These are phyloP conservation scores for Fistulifera solaris DNA, from an alignment of 108 stramenopile genomes.

Conservation along the genomic window DNA sequence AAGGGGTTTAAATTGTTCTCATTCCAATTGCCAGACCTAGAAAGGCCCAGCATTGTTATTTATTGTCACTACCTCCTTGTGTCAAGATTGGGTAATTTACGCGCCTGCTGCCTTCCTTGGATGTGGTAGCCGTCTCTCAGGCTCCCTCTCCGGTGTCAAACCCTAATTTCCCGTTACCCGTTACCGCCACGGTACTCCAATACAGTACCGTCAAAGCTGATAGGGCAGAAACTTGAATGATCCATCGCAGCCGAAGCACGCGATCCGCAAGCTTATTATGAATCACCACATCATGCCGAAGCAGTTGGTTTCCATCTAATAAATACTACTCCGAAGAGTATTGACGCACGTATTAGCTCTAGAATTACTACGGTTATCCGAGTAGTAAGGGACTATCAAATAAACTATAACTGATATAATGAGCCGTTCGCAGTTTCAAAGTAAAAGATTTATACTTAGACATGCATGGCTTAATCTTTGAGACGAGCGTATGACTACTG, in stretches of 20 bases:
- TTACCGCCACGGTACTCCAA: conserved; percentile 95
- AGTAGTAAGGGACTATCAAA: conserved; percentile 98
- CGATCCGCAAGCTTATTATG: conserved; percentile 93
- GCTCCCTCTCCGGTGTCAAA: too few relatives aligned
- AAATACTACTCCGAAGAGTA: conserved; percentile 84
- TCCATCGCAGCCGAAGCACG: conserved; percentile 76
- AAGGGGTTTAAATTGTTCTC: too few relatives aligned
- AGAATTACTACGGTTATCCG: conserved; percentile 98
- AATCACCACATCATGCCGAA: conserved; percentile 88
- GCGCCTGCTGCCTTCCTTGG: too few relatives aligned
- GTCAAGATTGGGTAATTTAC: too few relatives aligned
- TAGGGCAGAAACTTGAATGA: conserved; percentile 97
- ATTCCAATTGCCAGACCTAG: too few relatives aligned
- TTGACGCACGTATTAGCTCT: conserved; percentile 96
- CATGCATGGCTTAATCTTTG: conserved; percentile 99
- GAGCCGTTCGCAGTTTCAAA: conserved; percentile 93
- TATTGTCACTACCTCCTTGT: too few relatives aligned
- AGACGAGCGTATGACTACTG: conserved; percentile 99
- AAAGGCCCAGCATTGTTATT: too few relatives aligned
- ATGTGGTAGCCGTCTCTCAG: too few relatives aligned
- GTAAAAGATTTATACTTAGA: conserved; percentile 96
- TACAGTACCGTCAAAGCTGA: conserved; percentile 96
- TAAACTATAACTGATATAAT: conserved; percentile 99
- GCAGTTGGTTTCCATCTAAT: conserved; percentile 95
- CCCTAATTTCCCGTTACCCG: conserved; percentile 97